Percentiles rank a stretch among this genome's conserved stretches.
Evolutionary conservation across 495 filamentous ascomycete genomes (phyloP).

Genomic region (Hypoxylon subgilvum): DNA sequence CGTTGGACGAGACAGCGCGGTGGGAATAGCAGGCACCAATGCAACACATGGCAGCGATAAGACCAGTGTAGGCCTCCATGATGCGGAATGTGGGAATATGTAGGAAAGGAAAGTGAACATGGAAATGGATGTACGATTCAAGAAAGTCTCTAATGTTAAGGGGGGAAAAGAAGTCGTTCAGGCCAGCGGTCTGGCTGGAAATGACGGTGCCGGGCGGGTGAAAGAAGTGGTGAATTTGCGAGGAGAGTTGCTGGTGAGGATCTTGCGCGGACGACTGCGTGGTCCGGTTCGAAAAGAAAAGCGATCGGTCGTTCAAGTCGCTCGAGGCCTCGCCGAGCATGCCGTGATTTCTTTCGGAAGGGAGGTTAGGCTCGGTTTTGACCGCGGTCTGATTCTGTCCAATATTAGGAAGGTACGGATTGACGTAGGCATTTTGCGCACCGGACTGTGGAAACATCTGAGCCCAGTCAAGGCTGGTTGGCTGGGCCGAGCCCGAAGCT

Average conservation of each 20-base stretch:
- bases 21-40: constrained; percentile 72
- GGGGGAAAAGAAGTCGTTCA: constrained; percentile 60
- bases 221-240: constrained; percentile 60
- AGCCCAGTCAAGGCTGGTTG: constrained; percentile 66
- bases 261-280: constrained; percentile 51
- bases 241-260: constrained; percentile 57
- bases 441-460: constrained; percentile 72
- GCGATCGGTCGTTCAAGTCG: constrained; percentile 44
- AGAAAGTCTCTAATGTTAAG: constrained; percentile 68
- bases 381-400: constrained; percentile 59
- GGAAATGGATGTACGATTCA: constrained; percentile 65
- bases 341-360: constrained; percentile 49
- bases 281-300: constrained; percentile 51
- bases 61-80: constrained; percentile 62
- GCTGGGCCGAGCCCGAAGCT: constrained; percentile 51
- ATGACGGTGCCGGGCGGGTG: constrained; percentile 53
- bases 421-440: constrained; percentile 66
- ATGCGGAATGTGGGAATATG: constrained; percentile 71
- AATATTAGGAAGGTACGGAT: constrained; percentile 63
- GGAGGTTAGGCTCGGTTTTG: constrained; percentile 56
- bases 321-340: constrained; percentile 48
- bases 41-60: constrained; percentile 67
- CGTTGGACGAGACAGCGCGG: constrained; percentile 55
- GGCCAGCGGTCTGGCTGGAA: constrained; percentile 45
- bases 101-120: constrained; percentile 71